These are phyloP conservation scores for Fusarium euwallaceae DNA, from an alignment of 2,329 filamentous ascomycete species.

Conservation along the genomic window DNA sequence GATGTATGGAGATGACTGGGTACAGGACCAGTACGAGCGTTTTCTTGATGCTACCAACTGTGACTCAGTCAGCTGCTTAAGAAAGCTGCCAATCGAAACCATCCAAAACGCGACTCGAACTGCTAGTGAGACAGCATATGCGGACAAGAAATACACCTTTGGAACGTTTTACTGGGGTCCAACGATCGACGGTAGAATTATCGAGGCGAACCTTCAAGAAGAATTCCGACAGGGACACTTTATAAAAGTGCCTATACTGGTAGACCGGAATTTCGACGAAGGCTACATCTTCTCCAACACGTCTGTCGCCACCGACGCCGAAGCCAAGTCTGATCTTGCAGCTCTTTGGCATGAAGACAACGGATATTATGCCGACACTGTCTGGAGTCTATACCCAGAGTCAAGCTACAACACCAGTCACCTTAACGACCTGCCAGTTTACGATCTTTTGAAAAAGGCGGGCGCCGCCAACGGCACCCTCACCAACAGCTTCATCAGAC, in stretches of 20 bases:
- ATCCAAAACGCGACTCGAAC: background rate
- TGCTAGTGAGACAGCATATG: background rate
- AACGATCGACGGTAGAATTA: slow-evolving; percentile 1
- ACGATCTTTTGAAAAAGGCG: background rate
- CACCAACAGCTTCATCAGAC: slow-evolving; percentile 2
- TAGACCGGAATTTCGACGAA: slow-evolving; percentile 13
- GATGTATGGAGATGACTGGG: slow-evolving; percentile 2
- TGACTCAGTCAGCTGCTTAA: background rate
- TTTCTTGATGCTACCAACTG: slow-evolving; percentile 3
- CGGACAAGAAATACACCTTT: background rate
- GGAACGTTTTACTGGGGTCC: slow-evolving; percentile 13
- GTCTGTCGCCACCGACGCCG: background rate
- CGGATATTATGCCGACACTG: background rate
- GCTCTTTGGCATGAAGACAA: background rate
- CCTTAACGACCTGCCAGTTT: background rate
- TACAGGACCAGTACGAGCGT: background rate
- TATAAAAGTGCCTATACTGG: slow-evolving; percentile 10
- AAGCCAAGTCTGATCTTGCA: background rate
- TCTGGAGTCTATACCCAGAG: slow-evolving; percentile 5
- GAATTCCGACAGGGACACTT: slow-evolving; percentile 6
- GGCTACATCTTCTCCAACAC: slow-evolving; percentile 11
- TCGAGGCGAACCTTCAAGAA: background rate
- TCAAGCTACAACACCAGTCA: background rate
- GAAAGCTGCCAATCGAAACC: background rate
- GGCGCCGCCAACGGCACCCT: background rate